Conservation (phyloP, 1,284 basidiomycete species). For the Fomes fomentarius region DNA sequence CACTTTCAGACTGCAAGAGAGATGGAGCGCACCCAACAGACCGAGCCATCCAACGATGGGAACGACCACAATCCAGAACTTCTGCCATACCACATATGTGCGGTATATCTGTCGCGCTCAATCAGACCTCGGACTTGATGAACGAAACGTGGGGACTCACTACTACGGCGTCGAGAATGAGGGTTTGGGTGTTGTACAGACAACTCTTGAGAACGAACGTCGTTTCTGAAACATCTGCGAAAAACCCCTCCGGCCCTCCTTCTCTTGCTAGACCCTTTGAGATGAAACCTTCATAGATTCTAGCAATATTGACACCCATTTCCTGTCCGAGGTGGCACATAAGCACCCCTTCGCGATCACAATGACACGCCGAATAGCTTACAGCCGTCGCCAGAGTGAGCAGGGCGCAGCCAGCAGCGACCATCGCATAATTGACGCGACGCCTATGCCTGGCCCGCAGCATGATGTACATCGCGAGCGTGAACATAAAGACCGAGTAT, state of each 20-base stretch:
- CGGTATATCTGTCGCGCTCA: slow-evolving; percentile 31
- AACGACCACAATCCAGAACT: slow-evolving; percentile 24
- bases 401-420: slow-evolving; percentile 21
- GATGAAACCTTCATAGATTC: slow-evolving; percentile 27
- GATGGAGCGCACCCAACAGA: slow-evolving; percentile 19
- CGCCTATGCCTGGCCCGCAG: slow-evolving; percentile 22
- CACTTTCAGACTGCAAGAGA: neutral
- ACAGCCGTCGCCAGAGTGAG: slow-evolving; percentile 31
- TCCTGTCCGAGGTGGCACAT: slow-evolving; percentile 27
- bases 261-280: slow-evolving; percentile 8
- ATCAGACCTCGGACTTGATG: too few species aligned
- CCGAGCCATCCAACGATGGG: slow-evolving; percentile 30
- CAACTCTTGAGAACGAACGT: slow-evolving; percentile 33
- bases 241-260: slow-evolving; percentile 25
- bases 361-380: neutral
- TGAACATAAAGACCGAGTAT: slow-evolving; percentile 34
- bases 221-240: slow-evolving; percentile 29
- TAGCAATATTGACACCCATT: slow-evolving; percentile 26
- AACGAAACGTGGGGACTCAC: slow-evolving; percentile 23
- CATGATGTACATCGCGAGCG: slow-evolving; percentile 32
- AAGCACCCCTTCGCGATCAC: neutral
- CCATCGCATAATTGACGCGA: slow-evolving; percentile 24
- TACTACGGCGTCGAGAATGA: slow-evolving; percentile 38
- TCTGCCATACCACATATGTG: slow-evolving; percentile 34
- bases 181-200: slow-evolving; percentile 37